These are phyloP conservation scores for Elsinoe perseae DNA, from an alignment of 2,329 filamentous ascomycete genomes.

Conservation along the genomic window DNA sequence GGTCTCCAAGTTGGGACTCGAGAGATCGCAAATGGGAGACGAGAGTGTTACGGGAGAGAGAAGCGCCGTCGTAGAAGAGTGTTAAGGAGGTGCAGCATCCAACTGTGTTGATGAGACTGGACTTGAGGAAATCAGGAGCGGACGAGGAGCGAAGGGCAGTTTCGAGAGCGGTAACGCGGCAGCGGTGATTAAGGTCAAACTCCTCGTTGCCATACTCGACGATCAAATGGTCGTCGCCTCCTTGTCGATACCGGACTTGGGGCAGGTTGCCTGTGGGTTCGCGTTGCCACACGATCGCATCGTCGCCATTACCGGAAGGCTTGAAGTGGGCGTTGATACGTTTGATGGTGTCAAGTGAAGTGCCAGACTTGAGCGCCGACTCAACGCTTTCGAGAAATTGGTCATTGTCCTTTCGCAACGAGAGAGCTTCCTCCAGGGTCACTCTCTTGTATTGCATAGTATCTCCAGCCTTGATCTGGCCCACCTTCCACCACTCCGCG, in stretches of 20 bases:
- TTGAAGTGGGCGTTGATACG: slow-evolving; percentile 24
- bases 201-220: slow-evolving; percentile 51
- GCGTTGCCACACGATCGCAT: slow-evolving; percentile 28
- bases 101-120: slow-evolving; percentile 44
- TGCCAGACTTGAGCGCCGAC: slow-evolving; percentile 31
- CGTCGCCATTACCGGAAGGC: slow-evolving; percentile 23
- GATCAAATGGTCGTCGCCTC: slow-evolving; percentile 45
- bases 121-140: slow-evolving; percentile 32
- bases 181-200: slow-evolving; percentile 51
- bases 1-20: slow-evolving; percentile 37
- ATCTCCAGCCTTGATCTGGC: slow-evolving; percentile 54
- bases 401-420: slow-evolving; percentile 37
- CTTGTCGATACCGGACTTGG: slow-evolving; percentile 31
- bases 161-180: slow-evolving; percentile 48
- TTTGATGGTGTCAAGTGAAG: slow-evolving; percentile 28
- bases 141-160: slow-evolving; percentile 38
- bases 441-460: slow-evolving; percentile 45
- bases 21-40: slow-evolving; percentile 33
- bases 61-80: slow-evolving; percentile 35
- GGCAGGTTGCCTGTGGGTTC: slow-evolving; percentile 24
- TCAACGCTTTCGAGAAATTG: slow-evolving; percentile 40
- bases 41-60: slow-evolving; percentile 31
- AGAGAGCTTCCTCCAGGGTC: slow-evolving; percentile 46
- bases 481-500: slow-evolving; percentile 54
- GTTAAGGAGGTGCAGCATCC: slow-evolving; percentile 43